Conservation (phyloP, 176 grass and related monocot genomes). For the Themeda triandra region DNA sequence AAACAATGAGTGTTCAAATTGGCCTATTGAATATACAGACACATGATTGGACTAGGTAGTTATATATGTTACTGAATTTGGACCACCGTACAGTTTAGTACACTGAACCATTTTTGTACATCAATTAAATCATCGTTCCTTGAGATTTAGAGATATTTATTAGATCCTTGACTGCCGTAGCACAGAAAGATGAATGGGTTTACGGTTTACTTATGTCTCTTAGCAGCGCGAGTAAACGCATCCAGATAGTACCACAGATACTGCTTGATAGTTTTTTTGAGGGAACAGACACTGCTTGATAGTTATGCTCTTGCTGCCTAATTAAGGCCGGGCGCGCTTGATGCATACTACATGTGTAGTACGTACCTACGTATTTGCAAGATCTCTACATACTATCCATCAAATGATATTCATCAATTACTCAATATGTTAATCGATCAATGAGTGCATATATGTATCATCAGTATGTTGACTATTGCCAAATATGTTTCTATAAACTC, state of each 20-base stretch:
- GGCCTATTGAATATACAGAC: background rate
- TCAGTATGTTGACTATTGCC: background rate
- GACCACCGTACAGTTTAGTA: background rate
- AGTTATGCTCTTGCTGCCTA: background rate
- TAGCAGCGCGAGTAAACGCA: slow-evolving; percentile 11
- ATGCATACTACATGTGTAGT: background rate
- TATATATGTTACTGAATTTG: background rate
- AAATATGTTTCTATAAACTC: background rate
- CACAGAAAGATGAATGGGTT: slow-evolving; percentile 22
- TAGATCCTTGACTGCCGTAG: slow-evolving; percentile 9
- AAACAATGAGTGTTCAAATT: background rate
- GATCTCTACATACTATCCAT: background rate
- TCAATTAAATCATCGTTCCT: background rate
- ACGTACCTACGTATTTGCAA: background rate
- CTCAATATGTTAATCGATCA: background rate
- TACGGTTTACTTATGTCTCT: slow-evolving; percentile 14
- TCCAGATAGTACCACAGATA: background rate
- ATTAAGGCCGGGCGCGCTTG: background rate
- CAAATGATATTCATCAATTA: background rate
- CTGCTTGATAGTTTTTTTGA: too few species aligned
- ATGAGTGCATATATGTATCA: background rate
- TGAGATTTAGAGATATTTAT: background rate
- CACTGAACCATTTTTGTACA: background rate
- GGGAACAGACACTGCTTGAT: background rate
- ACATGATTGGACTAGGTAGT: background rate